Conservation (phyloP, 2,329 filamentous ascomycete genomes). For the Phyllosticta citriasiana region DNA sequence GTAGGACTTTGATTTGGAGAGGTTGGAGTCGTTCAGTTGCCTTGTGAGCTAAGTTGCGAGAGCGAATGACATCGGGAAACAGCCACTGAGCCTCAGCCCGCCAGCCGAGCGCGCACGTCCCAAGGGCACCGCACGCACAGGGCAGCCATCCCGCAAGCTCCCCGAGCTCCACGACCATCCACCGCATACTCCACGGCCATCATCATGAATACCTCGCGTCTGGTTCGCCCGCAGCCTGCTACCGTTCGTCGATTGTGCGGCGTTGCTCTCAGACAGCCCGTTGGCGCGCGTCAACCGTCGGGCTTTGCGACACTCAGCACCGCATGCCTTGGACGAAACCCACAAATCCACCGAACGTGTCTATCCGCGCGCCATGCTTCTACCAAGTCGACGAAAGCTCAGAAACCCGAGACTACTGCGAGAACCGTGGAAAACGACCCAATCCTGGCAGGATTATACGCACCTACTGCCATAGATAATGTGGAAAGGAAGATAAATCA, state of each 20-base stretch:
- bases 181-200: conserved; percentile 12
- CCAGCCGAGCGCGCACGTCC: not conserved
- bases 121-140: not conserved
- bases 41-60: not conserved
- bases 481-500: not conserved
- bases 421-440: not conserved
- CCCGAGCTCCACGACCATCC: not conserved
- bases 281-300: not conserved
- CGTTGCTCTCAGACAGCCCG: conserved; percentile 16
- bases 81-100: not conserved
- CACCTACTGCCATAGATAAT: not conserved
- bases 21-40: not conserved
- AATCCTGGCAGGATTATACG: not conserved
- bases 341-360: not conserved
- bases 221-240: conserved; percentile 1
- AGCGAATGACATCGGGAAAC: conserved; percentile 8
- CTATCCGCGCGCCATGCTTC: not conserved
- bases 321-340: not conserved
- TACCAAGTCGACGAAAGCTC: not conserved
- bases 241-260: conserved; percentile 37
- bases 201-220: conserved; percentile 7
- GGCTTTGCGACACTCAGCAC: not conserved
- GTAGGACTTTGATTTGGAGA: not conserved
- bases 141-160: not conserved
- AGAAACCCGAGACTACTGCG: not conserved